These are phyloP conservation scores for Aspergillus sp. DNA, from an alignment of 2,329 filamentous ascomycete species.

Conservation along the genomic window DNA sequence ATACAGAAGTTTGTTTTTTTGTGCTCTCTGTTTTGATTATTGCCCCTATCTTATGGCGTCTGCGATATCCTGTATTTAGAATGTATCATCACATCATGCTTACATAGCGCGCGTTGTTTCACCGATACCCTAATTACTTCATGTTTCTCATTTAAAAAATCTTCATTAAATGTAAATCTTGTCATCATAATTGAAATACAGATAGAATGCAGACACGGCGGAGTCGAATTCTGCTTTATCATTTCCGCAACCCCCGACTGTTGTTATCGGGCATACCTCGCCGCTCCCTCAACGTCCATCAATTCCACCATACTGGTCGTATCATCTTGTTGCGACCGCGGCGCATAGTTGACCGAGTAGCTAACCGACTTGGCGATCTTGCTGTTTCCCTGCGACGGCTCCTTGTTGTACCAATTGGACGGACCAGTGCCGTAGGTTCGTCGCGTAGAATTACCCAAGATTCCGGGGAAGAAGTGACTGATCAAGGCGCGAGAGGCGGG, in stretches of 20 bases:
- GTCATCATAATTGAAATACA: not conserved
- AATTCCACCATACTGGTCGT: conserved; percentile 4
- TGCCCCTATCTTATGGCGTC: not conserved
- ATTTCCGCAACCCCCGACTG: not conserved
- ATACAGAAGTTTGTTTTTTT: not conserved
- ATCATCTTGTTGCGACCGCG: conserved; percentile 6
- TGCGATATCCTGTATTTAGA: not conserved
- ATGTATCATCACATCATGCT: not conserved
- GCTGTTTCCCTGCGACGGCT: conserved; percentile 5
- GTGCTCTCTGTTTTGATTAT: not conserved
- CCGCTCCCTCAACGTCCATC: conserved; percentile 11
- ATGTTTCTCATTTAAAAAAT: not conserved
- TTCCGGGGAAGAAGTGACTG: conserved; percentile 19
- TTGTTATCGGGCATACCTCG: not conserved
- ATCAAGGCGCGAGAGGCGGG: conserved; percentile 26
- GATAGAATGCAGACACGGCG: not conserved
- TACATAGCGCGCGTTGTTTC: not conserved
- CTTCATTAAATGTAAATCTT: not conserved
- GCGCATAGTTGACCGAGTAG: conserved; percentile 24
- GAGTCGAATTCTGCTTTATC: not conserved
- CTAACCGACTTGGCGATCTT: conserved; percentile 25
- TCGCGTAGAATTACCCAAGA: conserved; percentile 12
- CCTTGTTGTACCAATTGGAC: not conserved
- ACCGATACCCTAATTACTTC: not conserved
- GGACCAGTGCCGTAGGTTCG: conserved; percentile 11